Evolutionary conservation across 2,329 filamentous ascomycete species (phyloP).

Genomic region (Coleophoma cylindrospora): DNA sequence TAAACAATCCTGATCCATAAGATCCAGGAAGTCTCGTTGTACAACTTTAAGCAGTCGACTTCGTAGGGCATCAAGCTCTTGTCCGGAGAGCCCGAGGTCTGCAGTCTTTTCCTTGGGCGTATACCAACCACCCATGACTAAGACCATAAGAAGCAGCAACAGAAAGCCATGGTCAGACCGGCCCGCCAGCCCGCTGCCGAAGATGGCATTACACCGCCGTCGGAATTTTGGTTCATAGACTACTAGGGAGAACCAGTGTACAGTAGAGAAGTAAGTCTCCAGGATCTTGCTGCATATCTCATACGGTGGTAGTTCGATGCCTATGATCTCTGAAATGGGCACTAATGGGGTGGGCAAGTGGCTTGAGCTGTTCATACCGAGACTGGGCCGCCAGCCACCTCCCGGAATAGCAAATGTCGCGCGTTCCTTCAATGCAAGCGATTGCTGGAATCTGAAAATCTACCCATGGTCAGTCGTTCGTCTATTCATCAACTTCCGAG

Average conservation of each 20-base stretch:
- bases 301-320: conserved; percentile 23
- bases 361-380: conserved; percentile 11
- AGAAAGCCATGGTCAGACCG: conserved; percentile 31
- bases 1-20: conserved; percentile 35
- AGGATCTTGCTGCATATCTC: conserved; percentile 26
- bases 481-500: neutral
- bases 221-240: conserved; percentile 36
- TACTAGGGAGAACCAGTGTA: conserved; percentile 40
- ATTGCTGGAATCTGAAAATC: conserved; percentile 23
- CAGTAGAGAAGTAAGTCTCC: conserved; percentile 34
- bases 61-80: conserved; percentile 5
- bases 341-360: conserved; percentile 17
- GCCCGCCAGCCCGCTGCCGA: conserved; percentile 26
- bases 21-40: conserved; percentile 29
- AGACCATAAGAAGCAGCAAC: conserved; percentile 29
- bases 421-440: conserved; percentile 20
- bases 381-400: conserved; percentile 13
- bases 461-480: conserved; percentile 1
- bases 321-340: conserved; percentile 16
- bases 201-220: conserved; percentile 23
- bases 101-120: conserved; percentile 16
- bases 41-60: conserved; percentile 20
- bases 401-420: conserved; percentile 30
- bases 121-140: conserved; percentile 35
- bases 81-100: neutral